Base-by-base conservation (phyloP, 2,329 filamentous ascomycete species). In the Fusarium marasasianum region DNA sequence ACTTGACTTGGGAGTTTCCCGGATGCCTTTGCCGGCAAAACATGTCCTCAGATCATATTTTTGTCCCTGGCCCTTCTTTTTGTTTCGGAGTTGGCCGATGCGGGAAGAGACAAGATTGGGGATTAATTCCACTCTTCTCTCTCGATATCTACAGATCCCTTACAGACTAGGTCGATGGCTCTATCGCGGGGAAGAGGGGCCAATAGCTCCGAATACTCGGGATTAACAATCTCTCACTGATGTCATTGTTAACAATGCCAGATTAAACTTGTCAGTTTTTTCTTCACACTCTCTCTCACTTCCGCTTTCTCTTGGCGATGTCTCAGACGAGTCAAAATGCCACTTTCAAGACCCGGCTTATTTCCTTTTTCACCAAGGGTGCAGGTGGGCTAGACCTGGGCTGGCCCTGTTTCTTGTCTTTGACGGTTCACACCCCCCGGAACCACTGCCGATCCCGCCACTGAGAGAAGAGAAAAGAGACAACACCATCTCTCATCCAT, bases 391-490 rank as follows among this genome's bases (percentile, higher is more conserved):
- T 31, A 29, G 26, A 22, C 45, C 45, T 48, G 20, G 40, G 5
- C 40, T 22, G 44, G 18, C 29, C 29, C 29, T 51, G 55, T 57
- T 51, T 50, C 29, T 37, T 35, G 41, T 37, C 31, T 37, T 26
- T 29, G 18, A 29, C 18, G 20, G 26, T 22, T 48, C 26, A 31
- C 41, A 37, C 26, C 41, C 55, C 55, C 53, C 54, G 54, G 63
- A 54, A 18, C 31, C 18, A 37, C 11, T 43, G 50, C 35, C 45
- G 38, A 62, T 65, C 57, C 40, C 57, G 35, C 60, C 35, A 60
- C 43, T 37, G 57, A 62, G 70, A 67, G 18, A 74, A 72, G 72
- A 75, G 72, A 73, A 63, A 74, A 74, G 72, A 74, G 72, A 75
- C 57, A 74, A 74, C 63, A 48, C 64, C 38, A 45, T 47, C 44